phyloP scores from a whole-genome alignment of 495 filamentous ascomycete species.

The Glutinoglossum americanum region DNA sequence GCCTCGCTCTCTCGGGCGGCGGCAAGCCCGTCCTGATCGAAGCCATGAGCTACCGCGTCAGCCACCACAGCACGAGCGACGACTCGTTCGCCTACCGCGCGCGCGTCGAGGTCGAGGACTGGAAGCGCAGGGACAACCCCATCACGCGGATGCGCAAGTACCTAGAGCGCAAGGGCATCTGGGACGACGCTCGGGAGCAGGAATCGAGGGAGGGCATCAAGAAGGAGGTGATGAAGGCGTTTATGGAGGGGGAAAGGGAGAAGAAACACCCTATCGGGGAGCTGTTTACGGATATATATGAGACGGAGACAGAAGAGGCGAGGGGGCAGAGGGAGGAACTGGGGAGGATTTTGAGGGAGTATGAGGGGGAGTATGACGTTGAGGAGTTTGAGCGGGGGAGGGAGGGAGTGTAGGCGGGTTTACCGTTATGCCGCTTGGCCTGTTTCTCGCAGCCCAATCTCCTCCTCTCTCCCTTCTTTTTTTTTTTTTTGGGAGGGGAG shows the following conservation, averaged over 20 bases:
- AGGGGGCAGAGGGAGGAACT: conserved; percentile 60
- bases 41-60: conserved; percentile 94
- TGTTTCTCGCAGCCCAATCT: too few relatives aligned
- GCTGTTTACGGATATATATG: conserved; percentile 78
- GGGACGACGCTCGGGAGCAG: conserved; percentile 69
- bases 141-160: conserved; percentile 82
- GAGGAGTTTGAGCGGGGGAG: conserved; percentile 55
- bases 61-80: conserved; percentile 93
- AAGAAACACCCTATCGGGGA: conserved; percentile 62
- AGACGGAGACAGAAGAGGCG: conserved; percentile 64
- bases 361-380: conserved; percentile 85
- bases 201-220: conserved; percentile 43
- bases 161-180: conserved; percentile 57
- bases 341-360: conserved; percentile 53
- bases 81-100: conserved; percentile 94
- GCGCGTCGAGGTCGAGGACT: conserved; percentile 86
- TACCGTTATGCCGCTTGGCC: background rate
- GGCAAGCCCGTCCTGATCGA: conserved; percentile 74
- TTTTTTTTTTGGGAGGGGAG: too few relatives aligned
- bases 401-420: conserved; percentile 29
- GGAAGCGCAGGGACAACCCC: conserved; percentile 90
- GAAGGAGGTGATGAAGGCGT: conserved; percentile 62
- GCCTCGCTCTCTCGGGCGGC: conserved; percentile 53
- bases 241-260: conserved; percentile 68
- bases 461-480: too few relatives aligned